Percentiles rank a stretch among this genome's conserved stretches.
Conservation (phyloP, 345 rosid genomes). For the Hypericum perforatum region DNA sequence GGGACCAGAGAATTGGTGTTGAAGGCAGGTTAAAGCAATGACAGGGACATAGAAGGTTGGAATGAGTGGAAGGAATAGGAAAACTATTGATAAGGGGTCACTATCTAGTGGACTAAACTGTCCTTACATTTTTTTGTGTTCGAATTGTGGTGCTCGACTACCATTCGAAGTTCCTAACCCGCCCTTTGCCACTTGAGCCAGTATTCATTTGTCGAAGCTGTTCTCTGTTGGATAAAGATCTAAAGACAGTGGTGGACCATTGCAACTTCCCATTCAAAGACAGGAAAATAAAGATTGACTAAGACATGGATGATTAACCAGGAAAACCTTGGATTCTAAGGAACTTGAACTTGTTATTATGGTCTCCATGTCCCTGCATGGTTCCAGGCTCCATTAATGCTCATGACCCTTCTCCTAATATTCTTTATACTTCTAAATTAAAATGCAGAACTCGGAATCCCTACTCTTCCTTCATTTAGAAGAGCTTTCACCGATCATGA, state of each 20-base stretch:
- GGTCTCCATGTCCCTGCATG: slow-evolving; percentile 4
- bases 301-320: slow-evolving; percentile 23
- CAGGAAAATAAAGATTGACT: slow-evolving; percentile 18
- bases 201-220: slow-evolving; percentile 17
- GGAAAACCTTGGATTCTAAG: slow-evolving; percentile 3
- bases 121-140: background rate
- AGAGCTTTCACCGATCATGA: too few relatives aligned
- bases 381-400: background rate
- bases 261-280: slow-evolving; percentile 15
- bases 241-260: slow-evolving; percentile 24
- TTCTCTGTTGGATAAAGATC: slow-evolving; percentile 20
- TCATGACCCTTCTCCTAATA: too few relatives aligned
- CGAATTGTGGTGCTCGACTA: slow-evolving; percentile 2
- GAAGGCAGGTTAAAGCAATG: slow-evolving; percentile 2
- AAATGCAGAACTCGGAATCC: too few relatives aligned
- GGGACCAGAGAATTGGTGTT: slow-evolving; percentile 12
- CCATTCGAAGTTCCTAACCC: background rate
- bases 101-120: background rate
- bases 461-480: too few relatives aligned
- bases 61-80: slow-evolving; percentile 1
- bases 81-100: too few relatives aligned
- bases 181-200: too few relatives aligned
- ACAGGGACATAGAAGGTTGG: slow-evolving; percentile 8
- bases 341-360: slow-evolving; percentile 8
- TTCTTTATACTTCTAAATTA: too few relatives aligned